Evolutionary conservation across 768 basidiomycete genomes (phyloP).

Genomic region (Aureoboletus auriporus): DNA sequence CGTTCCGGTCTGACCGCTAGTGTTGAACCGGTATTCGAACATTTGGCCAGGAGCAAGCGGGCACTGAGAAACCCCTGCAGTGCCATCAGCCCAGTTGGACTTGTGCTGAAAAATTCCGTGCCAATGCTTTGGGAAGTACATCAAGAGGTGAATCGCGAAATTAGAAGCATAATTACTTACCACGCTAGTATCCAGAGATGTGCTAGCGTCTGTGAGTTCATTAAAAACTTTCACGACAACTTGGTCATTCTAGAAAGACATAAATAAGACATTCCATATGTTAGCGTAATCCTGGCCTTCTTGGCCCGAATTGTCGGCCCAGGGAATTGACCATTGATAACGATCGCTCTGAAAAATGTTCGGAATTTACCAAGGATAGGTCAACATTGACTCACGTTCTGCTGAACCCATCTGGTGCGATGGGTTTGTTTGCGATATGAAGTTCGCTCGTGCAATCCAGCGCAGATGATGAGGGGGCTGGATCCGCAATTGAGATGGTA

Average conservation of each 20-base stretch:
- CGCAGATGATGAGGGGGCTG: too few relatives aligned
- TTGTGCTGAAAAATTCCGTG: slow-evolving; percentile 41
- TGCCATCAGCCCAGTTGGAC: slow-evolving; percentile 40
- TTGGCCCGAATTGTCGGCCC: neutral
- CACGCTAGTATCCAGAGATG: neutral
- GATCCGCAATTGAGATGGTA: too few relatives aligned
- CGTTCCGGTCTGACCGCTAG: slow-evolving; percentile 25
- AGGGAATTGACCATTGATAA: slow-evolving; percentile 3
- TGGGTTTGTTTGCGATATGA: neutral
- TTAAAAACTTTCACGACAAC: neutral
- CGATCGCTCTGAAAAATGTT: neutral
- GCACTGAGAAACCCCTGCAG: slow-evolving; percentile 39
- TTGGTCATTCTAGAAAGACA: neutral
- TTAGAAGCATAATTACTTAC: neutral
- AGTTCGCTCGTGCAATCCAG: neutral
- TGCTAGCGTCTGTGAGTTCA: neutral
- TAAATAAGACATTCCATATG: neutral
- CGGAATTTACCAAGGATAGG: too few relatives aligned
- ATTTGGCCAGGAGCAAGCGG: slow-evolving; percentile 34
- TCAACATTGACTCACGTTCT: neutral
- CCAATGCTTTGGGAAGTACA: slow-evolving; percentile 29
- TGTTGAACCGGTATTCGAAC: slow-evolving; percentile 33
- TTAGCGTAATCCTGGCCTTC: neutral
- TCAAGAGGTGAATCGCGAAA: neutral
- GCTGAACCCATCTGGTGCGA: neutral